Base-by-base conservation (phyloP, 768 basidiomycete species). In the Tylopilus sp. region DNA sequence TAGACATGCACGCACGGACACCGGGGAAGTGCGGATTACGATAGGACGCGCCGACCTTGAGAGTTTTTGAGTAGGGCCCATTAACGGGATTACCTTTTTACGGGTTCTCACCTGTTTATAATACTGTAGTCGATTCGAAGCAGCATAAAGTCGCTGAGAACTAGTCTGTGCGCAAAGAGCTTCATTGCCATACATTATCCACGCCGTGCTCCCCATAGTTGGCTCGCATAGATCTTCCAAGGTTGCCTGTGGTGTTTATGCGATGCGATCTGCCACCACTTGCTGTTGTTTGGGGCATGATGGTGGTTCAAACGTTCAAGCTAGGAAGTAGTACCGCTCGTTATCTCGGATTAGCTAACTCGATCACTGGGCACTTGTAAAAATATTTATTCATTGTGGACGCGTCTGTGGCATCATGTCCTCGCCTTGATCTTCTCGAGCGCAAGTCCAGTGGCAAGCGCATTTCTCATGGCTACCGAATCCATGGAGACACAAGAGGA, bases 1-100 rank as follows among this genome's bases (percentile, higher is more conserved):
- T 62, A 56, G 77, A 77, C 21, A 83, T 67, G 63, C 78, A 79
- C 26, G 76, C 77, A 52, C 80, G 76, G 48, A 87, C 75, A 7
- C 84, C 85, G 3, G 82, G 84, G 56, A 81, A 86, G 68, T 87
- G 86, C 0, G 86, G 85, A 61, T 88, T 88, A 13, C 86, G 79
- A 67, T 89, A 87, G 11, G 79, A 82, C 19, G 81, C 68, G n/a
- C 81, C 80, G 1, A 87, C 84, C 71, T 81, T 48, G 1, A 19
- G 31, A 8, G 22, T 3, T 9, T 42, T 41, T 55, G 34, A 55
- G 37, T 6, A 24, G 2, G 33, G 9, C 42, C 36, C 13, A 49
- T 21, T 0, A 24, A 21, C n/a, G n/a, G 5, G 22, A 16, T 17
- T 6, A 1, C 21, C 30, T 33, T 10, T 38, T 47, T 21, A 34